Evolutionary conservation across 768 basidiomycete genomes (phyloP).

Genomic region (Mycena epipterygia): DNA sequence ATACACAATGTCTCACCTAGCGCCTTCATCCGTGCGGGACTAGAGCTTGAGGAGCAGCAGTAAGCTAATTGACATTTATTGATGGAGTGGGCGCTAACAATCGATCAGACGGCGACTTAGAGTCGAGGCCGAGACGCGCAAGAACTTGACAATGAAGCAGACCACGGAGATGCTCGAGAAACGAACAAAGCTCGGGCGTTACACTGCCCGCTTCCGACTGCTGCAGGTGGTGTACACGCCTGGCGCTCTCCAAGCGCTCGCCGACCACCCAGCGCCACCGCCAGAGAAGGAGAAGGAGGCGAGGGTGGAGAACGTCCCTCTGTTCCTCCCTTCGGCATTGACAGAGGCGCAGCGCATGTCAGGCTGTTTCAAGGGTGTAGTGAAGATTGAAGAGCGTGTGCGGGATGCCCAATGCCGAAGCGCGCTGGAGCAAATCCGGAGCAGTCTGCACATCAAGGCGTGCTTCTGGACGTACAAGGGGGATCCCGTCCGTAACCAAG

Average conservation of each 20-base stretch:
- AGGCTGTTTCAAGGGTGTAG: constrained; percentile 7
- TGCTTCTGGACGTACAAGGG: constrained; percentile 10
- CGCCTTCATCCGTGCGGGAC: constrained; percentile 29
- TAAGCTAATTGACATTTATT: constrained; percentile 11
- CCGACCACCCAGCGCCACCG: background rate
- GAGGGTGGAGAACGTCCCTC: background rate
- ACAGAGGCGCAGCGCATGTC: background rate
- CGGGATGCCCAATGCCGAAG: constrained; percentile 13
- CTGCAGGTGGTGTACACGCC: constrained; percentile 19
- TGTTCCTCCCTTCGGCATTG: constrained; percentile 1
- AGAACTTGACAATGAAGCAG: constrained; percentile 3
- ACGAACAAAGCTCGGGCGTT: constrained; percentile 10
- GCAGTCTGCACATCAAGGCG: constrained; percentile 1
- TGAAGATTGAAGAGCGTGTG: background rate
- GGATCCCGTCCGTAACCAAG: background rate
- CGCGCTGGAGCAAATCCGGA: constrained; percentile 4
- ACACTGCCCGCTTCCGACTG: constrained; percentile 10
- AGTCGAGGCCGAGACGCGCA: constrained; percentile 1
- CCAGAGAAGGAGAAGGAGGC: background rate
- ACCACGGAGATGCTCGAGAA: background rate
- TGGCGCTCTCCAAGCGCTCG: constrained; percentile 1
- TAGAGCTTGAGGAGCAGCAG: constrained; percentile 42
- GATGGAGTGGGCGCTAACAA: background rate
- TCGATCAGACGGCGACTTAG: background rate
- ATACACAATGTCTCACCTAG: constrained; percentile 38